phyloP scores from a whole-genome alignment of 1,284 basidiomycete species.

The Boletellus deceptivus region DNA sequence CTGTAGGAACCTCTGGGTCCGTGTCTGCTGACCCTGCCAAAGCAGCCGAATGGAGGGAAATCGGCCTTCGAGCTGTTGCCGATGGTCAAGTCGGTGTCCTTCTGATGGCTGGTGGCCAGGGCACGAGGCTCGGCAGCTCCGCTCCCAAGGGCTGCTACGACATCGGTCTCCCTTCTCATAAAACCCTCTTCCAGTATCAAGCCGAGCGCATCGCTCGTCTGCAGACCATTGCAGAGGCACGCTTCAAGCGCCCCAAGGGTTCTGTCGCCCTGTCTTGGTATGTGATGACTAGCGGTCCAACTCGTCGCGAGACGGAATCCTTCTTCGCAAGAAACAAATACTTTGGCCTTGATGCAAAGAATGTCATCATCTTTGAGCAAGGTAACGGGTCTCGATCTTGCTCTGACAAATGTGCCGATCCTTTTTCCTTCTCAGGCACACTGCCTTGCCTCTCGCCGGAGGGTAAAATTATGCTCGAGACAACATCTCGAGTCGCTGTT shows the following conservation, averaged over 20 bases:
- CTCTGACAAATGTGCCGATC: slow-evolving; percentile 1
- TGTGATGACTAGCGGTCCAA: slow-evolving; percentile 98
- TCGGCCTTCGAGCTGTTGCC: slow-evolving; percentile 81
- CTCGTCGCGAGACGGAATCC: slow-evolving; percentile 80
- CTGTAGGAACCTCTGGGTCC: slow-evolving; percentile 69
- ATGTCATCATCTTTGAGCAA: slow-evolving; percentile 97
- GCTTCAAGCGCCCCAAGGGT: slow-evolving; percentile 50
- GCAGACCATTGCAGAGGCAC: slow-evolving; percentile 70
- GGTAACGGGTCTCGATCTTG: slow-evolving; percentile 47
- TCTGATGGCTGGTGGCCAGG: slow-evolving; percentile 97
- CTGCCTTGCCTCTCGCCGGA: slow-evolving; percentile 93
- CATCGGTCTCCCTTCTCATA: slow-evolving; percentile 90
- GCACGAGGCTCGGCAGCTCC: slow-evolving; percentile 88
- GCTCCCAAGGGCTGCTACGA: slow-evolving; percentile 99
- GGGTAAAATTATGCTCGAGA: slow-evolving; percentile 91
- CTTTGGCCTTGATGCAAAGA: slow-evolving; percentile 81
- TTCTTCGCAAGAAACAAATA: slow-evolving; percentile 81
- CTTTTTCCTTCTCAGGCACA: slow-evolving; percentile 61
- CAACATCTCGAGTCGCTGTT: slow-evolving; percentile 76
- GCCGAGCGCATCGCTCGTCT: slow-evolving; percentile 90
- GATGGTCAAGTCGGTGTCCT: slow-evolving; percentile 87
- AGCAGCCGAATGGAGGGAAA: slow-evolving; percentile 66
- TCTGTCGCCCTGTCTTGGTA: slow-evolving; percentile 89
- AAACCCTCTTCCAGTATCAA: slow-evolving; percentile 95
- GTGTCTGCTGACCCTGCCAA: slow-evolving; percentile 55